A percentile compares a stretch with the other conserved stretches of the same genome.
Conservation (phyloP, 768 basidiomycete genomes). For the Trametes meyenii region DNA sequence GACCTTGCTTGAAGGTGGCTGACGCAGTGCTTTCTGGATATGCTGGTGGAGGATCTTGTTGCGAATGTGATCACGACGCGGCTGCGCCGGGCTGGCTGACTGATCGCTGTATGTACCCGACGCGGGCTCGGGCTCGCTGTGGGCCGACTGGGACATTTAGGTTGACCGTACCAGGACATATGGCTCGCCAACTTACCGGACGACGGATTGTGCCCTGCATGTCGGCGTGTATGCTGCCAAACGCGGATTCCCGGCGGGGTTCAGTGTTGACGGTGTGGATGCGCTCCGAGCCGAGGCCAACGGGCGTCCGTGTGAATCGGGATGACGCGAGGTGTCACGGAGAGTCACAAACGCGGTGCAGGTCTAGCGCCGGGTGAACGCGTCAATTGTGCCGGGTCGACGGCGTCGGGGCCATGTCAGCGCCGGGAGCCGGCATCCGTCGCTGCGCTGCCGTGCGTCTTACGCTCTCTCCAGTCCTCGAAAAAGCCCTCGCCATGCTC, state of each 20-base stretch:
- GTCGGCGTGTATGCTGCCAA: too few relatives aligned
- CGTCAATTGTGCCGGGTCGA: not conserved
- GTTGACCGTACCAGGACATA: not conserved
- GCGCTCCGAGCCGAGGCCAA: not conserved
- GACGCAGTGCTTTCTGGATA: not conserved
- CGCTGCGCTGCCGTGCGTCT: not conserved
- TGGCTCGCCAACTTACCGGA: not conserved
- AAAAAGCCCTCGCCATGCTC: not conserved
- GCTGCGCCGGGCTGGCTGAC: not conserved
- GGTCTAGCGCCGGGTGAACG: slow-evolving; percentile 1
- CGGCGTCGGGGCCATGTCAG: not conserved
- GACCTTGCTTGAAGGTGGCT: not conserved
- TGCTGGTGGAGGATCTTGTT: slow-evolving; percentile 15
- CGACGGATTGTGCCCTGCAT: too few relatives aligned
- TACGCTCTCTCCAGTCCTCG: not conserved
- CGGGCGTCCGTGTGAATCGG: not conserved
- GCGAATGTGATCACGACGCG: slow-evolving; percentile 3
- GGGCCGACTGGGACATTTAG: not conserved
- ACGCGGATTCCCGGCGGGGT: too few relatives aligned
- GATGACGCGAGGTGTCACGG: slow-evolving; percentile 7
- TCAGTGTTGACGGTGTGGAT: too few relatives aligned
- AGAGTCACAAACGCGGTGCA: not conserved
- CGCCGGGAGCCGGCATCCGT: not conserved
- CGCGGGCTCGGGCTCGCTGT: not conserved
- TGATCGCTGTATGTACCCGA: not conserved